Evolutionary conservation across 2,329 filamentous ascomycete species (phyloP), one percentile per base, ranked within the genome.

Genomic region (Cercospora citrullina): DNA sequence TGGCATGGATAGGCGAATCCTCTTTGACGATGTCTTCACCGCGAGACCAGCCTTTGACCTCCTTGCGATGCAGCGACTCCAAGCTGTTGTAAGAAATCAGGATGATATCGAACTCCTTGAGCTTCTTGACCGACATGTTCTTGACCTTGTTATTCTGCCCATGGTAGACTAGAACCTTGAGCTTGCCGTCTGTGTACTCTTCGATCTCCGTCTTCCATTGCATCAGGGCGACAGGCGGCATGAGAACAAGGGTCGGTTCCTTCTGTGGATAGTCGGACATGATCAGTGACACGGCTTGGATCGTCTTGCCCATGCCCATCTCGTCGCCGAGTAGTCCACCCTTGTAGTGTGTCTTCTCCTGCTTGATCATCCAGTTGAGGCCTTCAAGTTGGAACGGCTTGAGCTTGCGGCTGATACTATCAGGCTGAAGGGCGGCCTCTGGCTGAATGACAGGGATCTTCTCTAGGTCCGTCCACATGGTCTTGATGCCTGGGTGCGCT

Each of bases 301-400:
- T 98, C 0, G 95, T 99, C 83, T 99, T 99, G 60, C 95, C 95
- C 81, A 99, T 91, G 6, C 95, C 95, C 95, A 99, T 99, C 80
- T 99, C 95, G 74, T 99, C 95, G 68, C 95, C 95, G 1, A 99
- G 86, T 2, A 99, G 84, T 14, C 95, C 95, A 18, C 95, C 95
- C 76, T 89, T 92, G 86, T 94, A 98, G 45, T 90, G 82, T 0
- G 88, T 91, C 80, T 91, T 84, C 78, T 99, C 95, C 85, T 98
- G 96, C 65, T 87, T 89, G 69, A 87, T 88, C 93, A 99, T 96
- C 95, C 95, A 99, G 61, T 93, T 90, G 45, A 99, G 84, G 4
- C 95, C 95, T 80, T 97, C 91, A 5, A 97, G 88, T 77, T 99
- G 95, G 78, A 98, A 99, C 0, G 91, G 90, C 79, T 99, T 97